Conservation (phyloP, 1,139 yeast genomes). For the Citeromyces hawaiiensis region DNA sequence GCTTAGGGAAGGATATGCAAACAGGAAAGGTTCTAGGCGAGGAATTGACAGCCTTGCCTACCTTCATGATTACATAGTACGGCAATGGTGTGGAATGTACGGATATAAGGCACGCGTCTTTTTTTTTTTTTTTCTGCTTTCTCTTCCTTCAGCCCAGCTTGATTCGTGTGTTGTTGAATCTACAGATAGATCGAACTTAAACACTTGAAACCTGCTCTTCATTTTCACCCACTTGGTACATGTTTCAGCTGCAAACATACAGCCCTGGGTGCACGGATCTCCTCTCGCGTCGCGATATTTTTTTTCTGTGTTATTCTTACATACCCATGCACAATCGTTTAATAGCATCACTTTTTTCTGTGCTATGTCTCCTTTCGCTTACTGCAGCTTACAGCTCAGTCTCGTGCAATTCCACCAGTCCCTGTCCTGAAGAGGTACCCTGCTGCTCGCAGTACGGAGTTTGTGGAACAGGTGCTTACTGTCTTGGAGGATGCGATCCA, state of each 20-base stretch:
- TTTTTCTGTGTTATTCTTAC: background rate
- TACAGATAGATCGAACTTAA: no score
- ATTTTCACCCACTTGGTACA: no score
- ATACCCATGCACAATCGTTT: background rate
- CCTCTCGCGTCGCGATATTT: background rate
- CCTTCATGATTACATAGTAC: no score
- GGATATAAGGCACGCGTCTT: no score
- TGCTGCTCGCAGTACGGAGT: slow-evolving; percentile 76
- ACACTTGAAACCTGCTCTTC: no score
- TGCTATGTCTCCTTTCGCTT: background rate
- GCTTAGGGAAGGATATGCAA: no score
- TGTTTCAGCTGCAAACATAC: background rate
- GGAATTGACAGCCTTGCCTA: no score
- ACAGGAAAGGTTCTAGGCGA: no score
- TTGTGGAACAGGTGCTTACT: slow-evolving; percentile 75
- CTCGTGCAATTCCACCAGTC: slow-evolving; percentile 31
- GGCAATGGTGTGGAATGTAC: no score
- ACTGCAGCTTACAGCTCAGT: slow-evolving; percentile 13
- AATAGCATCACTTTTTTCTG: background rate
- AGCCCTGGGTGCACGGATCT: background rate
- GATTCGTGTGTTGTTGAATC: no score
- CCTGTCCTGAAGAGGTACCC: slow-evolving; percentile 61
- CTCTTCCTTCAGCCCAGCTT: no score
- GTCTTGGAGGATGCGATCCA: slow-evolving; percentile 78
- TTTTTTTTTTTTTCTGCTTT: no score